Base-by-base conservation (phyloP, 139 green algal species). In the Mychonastes homosphaera region DNA sequence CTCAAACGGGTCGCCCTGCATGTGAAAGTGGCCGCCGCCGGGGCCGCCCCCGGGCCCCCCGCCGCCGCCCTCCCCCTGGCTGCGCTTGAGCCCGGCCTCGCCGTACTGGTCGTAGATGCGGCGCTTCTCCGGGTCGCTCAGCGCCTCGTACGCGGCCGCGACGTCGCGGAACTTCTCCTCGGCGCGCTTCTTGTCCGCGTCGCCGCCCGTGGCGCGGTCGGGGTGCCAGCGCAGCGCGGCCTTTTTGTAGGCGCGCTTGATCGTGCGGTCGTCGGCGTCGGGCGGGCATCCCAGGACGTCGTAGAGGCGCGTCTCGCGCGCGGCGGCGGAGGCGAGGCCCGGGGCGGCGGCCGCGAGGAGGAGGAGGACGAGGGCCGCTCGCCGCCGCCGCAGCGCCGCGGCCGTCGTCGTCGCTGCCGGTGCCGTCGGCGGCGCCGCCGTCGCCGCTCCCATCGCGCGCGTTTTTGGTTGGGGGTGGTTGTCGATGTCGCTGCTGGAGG, bases 221-320 rank as follows among this genome's bases (percentile, higher is more conserved):
- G 87, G 87, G 45, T 95, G 87, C 71, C 84, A 94, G 46, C 52
- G 84, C 72, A 90, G 41, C 1, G 84, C 84, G 58, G 73, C 61
- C 50, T 62, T 74, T 24, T 55, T 81, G 75, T 95, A 95, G 0
- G 81, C 86, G 34, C 86, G 86, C 64, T 95, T 91, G 32, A 95
- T 90, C 0, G 71, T 79, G 3, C 57, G 38, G 5, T 93, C 83
- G n/a, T 87, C 76, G 0, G 86, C 84, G 29, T 89, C 81, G 1
- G 58, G 38, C 0, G 53, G 43, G 0, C 94, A 61, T 23, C 79
- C 82, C 0, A 95, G 67, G 0, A 76, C 32, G 16, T 84, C 71
- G 55, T 95, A 95, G 21, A 74, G 84, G 59, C 86, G 84, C n/a
- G 43, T 81, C 16, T 87, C 79, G 3, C 74, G 61, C 26, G 85